Evolutionary conservation across 2,329 filamentous ascomycete genomes (phyloP).

Genomic region (Zasmidium citrigriseum): DNA sequence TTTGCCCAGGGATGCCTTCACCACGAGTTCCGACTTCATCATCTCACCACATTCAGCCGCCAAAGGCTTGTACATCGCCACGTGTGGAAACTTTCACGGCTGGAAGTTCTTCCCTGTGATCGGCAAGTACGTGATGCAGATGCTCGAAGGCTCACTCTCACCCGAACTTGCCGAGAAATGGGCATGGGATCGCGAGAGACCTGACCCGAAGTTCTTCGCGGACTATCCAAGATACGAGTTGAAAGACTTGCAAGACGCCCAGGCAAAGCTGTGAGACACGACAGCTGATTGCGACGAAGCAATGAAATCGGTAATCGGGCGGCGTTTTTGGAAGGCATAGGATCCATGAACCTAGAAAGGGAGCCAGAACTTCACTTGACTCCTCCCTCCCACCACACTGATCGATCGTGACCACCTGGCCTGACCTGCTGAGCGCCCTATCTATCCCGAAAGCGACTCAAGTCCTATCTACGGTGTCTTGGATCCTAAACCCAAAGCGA

Average conservation of each 20-base stretch:
- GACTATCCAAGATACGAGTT: constrained; percentile 62
- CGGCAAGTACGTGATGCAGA: constrained; percentile 37
- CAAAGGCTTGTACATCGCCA: constrained; percentile 46
- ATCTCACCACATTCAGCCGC: constrained; percentile 48
- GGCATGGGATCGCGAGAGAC: constrained; percentile 63
- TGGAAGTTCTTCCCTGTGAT: constrained; percentile 41
- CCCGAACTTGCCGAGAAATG: constrained; percentile 50
- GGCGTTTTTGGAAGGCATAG: background rate
- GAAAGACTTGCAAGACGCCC: constrained; percentile 50
- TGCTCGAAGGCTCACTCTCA: constrained; percentile 42
- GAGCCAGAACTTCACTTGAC: background rate
- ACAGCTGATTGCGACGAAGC: background rate
- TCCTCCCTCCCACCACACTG: background rate
- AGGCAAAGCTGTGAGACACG: constrained; percentile 4
- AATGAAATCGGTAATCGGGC: background rate
- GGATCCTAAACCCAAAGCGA: background rate
- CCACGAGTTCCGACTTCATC: constrained; percentile 56
- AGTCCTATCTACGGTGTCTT: background rate
- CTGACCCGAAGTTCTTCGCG: constrained; percentile 53
- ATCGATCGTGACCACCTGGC: background rate
- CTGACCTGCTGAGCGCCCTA: background rate
- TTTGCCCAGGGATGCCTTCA: constrained; percentile 62
- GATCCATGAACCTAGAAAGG: background rate
- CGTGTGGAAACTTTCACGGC: constrained; percentile 46
- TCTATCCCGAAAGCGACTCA: background rate